Evolutionary conservation across 2,329 filamentous ascomycete species (phyloP), one percentile per base, ranked within the genome.

Genomic region (Colletotrichum spinosum): DNA sequence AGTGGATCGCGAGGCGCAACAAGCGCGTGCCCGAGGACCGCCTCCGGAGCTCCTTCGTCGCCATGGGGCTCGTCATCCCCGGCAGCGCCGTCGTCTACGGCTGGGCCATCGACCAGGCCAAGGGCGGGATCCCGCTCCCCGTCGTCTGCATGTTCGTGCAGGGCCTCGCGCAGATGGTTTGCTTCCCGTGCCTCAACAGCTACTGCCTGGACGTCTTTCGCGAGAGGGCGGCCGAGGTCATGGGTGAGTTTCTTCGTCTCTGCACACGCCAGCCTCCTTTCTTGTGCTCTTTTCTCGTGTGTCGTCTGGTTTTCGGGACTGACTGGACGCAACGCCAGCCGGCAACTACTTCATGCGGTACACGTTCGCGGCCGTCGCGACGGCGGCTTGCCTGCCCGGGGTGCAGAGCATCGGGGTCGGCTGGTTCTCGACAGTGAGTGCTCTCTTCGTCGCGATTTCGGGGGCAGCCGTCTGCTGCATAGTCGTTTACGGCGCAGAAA

Each of bases 341-440:
- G 91, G 91, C 0, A 96, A 95, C 75, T 96, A 94, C 75, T 88
- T 93, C 71, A 82, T 92, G 53, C 83, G 92, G 4, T 96, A 95
- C 75, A 73, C 93, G 5, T 91, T 94, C 69, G 92, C 89, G 0
- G 92, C 91, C 13, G 77, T 87, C 5, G 91, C 87, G 0, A 91
- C 88, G 6, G 92, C 90, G 0, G 86, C 88, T 1, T 92, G 92
- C 60, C 80, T 96, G 61, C 93, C 93, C 0, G 90, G 89, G 1
- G 84, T 94, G 11, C 81, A 94, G 63, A 80, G 77, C 41, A 90
- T 96, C 57, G 92, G 93, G 3, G 89, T 95, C 1, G 93, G 92
- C 0, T 94, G 92, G 91, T 94, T 94, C 74, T 89, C 86, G 52
- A 94, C 92, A 2, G 90, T 94, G 66, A 80, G 79, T 66, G 63